Conservation (phyloP, 2,329 filamentous ascomycete genomes). For the Didymella exigua region DNA sequence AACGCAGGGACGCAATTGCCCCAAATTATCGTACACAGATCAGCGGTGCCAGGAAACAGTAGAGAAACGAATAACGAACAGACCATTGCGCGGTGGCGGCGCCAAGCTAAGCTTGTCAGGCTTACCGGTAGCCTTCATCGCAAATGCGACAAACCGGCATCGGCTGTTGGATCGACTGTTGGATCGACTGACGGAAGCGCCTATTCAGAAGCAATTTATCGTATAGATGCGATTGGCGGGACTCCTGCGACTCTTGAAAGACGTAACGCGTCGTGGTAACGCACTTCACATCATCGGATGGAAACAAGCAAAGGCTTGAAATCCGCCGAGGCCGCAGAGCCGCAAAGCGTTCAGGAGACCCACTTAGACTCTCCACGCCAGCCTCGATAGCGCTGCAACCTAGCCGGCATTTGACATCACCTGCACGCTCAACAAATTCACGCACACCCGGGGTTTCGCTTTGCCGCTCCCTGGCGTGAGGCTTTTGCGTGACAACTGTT, state of each 20-base stretch:
- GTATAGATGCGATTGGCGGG: constrained; percentile 2
- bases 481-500: constrained; percentile 8
- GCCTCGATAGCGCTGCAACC: constrained; percentile 19
- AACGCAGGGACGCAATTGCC: constrained; percentile 12
- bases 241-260: constrained; percentile 1
- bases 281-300: constrained; percentile 9
- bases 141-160: neutral
- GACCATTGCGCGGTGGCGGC: constrained; percentile 6
- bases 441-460: constrained; percentile 18
- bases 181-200: constrained; percentile 4
- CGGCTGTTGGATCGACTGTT: constrained; percentile 8
- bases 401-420: constrained; percentile 18
- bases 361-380: constrained; percentile 3
- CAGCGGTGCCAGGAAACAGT: neutral
- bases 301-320: constrained; percentile 17
- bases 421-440: constrained; percentile 21
- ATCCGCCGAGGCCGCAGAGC: constrained; percentile 21
- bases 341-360: constrained; percentile 6
- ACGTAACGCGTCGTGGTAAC: constrained; percentile 10
- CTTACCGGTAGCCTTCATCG: constrained; percentile 9
- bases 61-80: constrained; percentile 8
- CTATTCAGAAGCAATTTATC: neutral
- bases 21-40: constrained; percentile 11
- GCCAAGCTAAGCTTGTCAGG: constrained; percentile 21
- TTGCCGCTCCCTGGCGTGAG: neutral